phyloP scores from a whole-genome alignment of 306 rosid genomes.

The Rosa persica region DNA sequence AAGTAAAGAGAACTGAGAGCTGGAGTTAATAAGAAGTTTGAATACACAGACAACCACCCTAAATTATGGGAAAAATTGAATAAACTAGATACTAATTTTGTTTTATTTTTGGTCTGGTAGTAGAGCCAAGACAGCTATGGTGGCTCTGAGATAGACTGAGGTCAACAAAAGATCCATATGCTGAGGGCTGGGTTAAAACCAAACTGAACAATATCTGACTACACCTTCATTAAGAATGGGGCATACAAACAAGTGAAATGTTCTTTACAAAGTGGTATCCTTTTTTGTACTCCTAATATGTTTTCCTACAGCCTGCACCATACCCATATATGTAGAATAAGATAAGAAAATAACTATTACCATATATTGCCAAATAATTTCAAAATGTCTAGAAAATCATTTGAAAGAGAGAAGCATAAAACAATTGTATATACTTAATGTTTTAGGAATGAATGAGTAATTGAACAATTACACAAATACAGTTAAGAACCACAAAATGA shows the following conservation, averaged over 20 bases:
- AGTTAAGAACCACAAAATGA: background rate
- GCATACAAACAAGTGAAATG: background rate
- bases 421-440: background rate
- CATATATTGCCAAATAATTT: background rate
- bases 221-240: background rate
- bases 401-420: background rate
- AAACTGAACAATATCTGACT: background rate
- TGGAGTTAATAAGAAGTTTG: background rate
- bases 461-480: background rate
- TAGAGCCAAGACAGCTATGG: background rate
- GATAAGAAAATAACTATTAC: background rate
- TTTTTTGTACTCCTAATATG: background rate
- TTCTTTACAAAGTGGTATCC: background rate
- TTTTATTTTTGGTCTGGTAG: background rate
- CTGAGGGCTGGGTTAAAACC: background rate
- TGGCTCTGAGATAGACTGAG: background rate
- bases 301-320: background rate
- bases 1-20: background rate
- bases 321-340: background rate
- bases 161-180: background rate
- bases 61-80: background rate
- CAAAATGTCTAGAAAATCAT: background rate
- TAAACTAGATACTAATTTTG: background rate
- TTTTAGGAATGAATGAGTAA: no score
- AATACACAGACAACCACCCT: background rate